Evolutionary conservation across 495 filamentous ascomycete genomes (phyloP).

Genomic region (Pseudoneurospora amorphoporcata): DNA sequence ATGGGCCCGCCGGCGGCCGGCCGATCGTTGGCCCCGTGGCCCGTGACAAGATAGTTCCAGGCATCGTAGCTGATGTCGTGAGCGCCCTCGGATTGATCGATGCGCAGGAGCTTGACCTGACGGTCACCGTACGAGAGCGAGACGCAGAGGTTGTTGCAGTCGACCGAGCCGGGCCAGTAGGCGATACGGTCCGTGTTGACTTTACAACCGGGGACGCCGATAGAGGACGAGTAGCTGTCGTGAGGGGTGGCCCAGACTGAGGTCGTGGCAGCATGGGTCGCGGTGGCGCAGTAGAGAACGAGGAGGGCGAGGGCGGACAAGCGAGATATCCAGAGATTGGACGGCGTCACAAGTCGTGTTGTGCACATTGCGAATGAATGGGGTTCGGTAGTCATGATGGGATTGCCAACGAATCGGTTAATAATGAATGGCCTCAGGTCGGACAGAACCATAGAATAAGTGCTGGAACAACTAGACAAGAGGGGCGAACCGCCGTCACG

Average conservation of each 20-base stretch:
- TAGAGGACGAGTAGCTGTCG: slow-evolving; percentile 38
- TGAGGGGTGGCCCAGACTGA: slow-evolving; percentile 41
- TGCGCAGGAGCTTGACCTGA: slow-evolving; percentile 32
- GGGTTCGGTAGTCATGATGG: neutral
- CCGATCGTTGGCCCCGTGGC: slow-evolving; percentile 31
- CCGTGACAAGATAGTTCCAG: slow-evolving; percentile 40
- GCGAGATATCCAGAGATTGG: neutral
- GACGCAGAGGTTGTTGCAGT: slow-evolving; percentile 39
- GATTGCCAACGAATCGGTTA: neutral
- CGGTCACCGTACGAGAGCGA: slow-evolving; percentile 32
- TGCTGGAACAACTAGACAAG: neutral
- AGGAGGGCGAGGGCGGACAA: neutral
- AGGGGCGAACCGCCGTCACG: neutral
- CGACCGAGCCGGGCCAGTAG: slow-evolving; percentile 37
- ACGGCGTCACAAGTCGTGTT: neutral
- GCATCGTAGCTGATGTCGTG: slow-evolving; percentile 41
- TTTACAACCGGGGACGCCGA: slow-evolving; percentile 41
- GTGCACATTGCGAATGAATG: neutral
- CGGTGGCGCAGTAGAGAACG: slow-evolving; percentile 15
- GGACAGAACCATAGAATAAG: neutral
- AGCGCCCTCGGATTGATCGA: slow-evolving; percentile 38
- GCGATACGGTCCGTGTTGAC: slow-evolving; percentile 38
- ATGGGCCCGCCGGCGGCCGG: slow-evolving; percentile 33
- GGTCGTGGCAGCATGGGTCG: slow-evolving; percentile 17
- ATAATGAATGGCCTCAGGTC: neutral